Evolutionary conservation across 2,329 filamentous ascomycete genomes (phyloP).

Genomic region (Beauveria caledonica): DNA sequence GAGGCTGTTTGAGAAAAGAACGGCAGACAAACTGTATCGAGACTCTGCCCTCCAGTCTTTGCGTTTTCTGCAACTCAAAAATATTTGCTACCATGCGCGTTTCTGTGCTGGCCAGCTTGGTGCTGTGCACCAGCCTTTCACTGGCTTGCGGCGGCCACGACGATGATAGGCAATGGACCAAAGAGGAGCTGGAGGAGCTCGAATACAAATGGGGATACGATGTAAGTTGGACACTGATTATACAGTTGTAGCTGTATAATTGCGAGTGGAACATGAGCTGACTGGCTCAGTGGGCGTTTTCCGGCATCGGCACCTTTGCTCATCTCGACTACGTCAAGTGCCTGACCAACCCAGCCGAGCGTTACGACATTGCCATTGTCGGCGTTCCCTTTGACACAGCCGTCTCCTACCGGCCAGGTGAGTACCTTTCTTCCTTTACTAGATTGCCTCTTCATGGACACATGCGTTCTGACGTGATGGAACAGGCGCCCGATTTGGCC

Average conservation of each 20-base stretch:
- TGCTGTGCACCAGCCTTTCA: slow-evolving; percentile 21
- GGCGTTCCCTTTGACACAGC: slow-evolving; percentile 69
- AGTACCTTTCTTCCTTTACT: not conserved
- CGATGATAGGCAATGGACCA: slow-evolving; percentile 36
- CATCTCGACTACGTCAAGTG: slow-evolving; percentile 63
- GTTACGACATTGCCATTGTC: slow-evolving; percentile 64
- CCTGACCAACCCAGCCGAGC: slow-evolving; percentile 53
- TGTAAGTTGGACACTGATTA: slow-evolving; percentile 28
- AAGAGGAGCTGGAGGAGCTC: slow-evolving; percentile 43
- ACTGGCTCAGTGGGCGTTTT: slow-evolving; percentile 41
- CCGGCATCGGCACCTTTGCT: slow-evolving; percentile 67
- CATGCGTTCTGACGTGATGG: not conserved
- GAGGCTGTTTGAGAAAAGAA: too few relatives aligned
- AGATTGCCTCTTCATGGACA: too few relatives aligned
- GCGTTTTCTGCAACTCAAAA: not conserved
- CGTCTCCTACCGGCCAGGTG: slow-evolving; percentile 60
- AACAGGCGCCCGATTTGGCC: slow-evolving; percentile 68
- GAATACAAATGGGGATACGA: slow-evolving; percentile 51
- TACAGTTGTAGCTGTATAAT: not conserved
- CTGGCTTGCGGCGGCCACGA: slow-evolving; percentile 21
- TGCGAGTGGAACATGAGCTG: not conserved
- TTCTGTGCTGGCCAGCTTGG: slow-evolving; percentile 18
- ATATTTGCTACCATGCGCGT: not conserved
- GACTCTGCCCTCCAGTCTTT: not conserved
- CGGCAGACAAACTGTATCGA: not conserved